phyloP scores from a whole-genome alignment of 495 filamentous ascomycete genomes.

The Lasiosphaeria ovina region DNA sequence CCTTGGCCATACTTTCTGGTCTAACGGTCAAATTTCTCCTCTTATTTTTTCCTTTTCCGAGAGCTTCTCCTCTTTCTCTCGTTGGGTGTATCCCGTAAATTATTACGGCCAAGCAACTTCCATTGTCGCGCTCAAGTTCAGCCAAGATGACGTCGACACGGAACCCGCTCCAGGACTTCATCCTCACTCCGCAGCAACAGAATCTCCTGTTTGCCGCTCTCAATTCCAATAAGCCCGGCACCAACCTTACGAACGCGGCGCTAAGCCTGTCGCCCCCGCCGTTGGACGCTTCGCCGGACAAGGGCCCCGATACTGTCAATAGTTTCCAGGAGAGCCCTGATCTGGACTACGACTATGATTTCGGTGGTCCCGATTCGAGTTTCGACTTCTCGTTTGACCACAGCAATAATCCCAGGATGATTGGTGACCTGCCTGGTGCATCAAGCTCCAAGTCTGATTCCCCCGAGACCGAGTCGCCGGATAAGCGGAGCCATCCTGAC shows the following conservation, averaged over 20 bases:
- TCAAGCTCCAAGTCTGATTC: conserved; percentile 51
- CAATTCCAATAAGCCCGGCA: conserved; percentile 62
- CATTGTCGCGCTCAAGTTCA: conserved; percentile 25
- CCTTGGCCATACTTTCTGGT: neutral
- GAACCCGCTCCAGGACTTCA: conserved; percentile 41
- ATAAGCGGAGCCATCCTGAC: conserved; percentile 79
- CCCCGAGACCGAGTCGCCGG: conserved; percentile 65
- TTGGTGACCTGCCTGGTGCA: conserved; percentile 69
- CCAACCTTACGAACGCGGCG: conserved; percentile 31
- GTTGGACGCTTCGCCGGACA: conserved; percentile 54
- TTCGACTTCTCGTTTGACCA: conserved; percentile 67
- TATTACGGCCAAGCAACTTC: neutral
- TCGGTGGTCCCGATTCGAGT: conserved; percentile 45
- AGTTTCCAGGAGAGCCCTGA: conserved; percentile 72
- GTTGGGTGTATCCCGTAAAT: too few relatives aligned
- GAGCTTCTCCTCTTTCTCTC: too few relatives aligned
- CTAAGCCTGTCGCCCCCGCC: conserved; percentile 52
- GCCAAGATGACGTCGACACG: conserved; percentile 46
- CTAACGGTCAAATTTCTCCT: too few relatives aligned
- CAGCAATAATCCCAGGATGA: conserved; percentile 66
- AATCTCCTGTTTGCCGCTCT: conserved; percentile 84
- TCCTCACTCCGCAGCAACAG: conserved; percentile 82
- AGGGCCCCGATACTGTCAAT: conserved; percentile 30
- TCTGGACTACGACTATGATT: conserved; percentile 72
- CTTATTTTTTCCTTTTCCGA: too few relatives aligned